Conservation (phyloP, 2,329 filamentous ascomycete genomes). For the Alternaria viburni region DNA sequence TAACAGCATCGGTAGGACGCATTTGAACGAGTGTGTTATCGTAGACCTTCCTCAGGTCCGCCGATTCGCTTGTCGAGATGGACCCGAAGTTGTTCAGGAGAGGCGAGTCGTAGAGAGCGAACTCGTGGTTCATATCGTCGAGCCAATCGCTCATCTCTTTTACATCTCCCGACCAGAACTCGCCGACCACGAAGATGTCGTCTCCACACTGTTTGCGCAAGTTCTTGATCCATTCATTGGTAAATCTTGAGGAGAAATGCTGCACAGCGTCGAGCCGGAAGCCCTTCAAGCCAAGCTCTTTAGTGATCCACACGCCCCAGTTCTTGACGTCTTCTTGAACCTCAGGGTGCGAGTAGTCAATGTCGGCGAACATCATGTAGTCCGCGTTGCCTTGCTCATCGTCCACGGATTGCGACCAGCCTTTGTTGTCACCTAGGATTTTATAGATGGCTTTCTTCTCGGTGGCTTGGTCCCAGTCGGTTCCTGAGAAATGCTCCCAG, state of each 20-base stretch:
- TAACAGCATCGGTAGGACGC: conserved; percentile 65
- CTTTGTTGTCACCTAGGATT: conserved; percentile 67
- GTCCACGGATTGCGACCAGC: conserved; percentile 68
- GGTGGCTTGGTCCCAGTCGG: conserved; percentile 67
- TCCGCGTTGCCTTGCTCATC: conserved; percentile 70
- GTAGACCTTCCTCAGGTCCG: conserved; percentile 70
- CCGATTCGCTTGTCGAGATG: conserved; percentile 62
- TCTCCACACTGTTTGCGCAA: conserved; percentile 57
- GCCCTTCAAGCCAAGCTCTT: conserved; percentile 66
- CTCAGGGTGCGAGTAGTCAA: conserved; percentile 66
- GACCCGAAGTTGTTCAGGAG: conserved; percentile 71
- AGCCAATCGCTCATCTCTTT: conserved; percentile 64
- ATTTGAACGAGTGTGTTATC: conserved; percentile 63
- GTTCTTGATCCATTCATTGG: conserved; percentile 66
- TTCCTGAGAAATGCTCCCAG: conserved; percentile 71
- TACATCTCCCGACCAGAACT: conserved; percentile 70
- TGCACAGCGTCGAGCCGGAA: conserved; percentile 76
- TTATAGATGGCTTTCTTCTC: conserved; percentile 69
- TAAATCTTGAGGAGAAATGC: conserved; percentile 73
- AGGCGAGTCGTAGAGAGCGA: conserved; percentile 69
- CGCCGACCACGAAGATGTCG: conserved; percentile 69
- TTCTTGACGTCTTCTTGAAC: conserved; percentile 67
- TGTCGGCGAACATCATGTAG: conserved; percentile 75
- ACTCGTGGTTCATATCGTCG: conserved; percentile 61
- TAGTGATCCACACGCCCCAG: conserved; percentile 72